Base-by-base conservation (phyloP, 2,329 filamentous ascomycete species). In the Arachnomyces sp. region DNA sequence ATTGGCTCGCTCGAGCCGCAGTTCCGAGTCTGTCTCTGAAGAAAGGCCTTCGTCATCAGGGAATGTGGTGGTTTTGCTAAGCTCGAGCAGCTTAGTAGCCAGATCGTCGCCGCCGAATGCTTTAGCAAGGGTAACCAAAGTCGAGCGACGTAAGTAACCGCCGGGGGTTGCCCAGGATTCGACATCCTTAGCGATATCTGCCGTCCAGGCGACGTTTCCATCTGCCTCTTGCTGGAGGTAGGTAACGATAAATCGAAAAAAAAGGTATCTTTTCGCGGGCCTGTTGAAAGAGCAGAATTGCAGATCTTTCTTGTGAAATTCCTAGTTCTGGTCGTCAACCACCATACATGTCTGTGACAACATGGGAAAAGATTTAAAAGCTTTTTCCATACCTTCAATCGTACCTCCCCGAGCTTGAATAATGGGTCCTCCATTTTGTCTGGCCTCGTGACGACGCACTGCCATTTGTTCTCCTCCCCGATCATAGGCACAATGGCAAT, bases 181-280 rank as follows among this genome's bases (percentile, higher is more conserved):
- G 32, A 39, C 35, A 7, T 38, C 25, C 2, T 42, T 28, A 6
- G 18, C 30, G 34, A 36, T 13, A 11, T 18, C 8, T 11, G 18
- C 7, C 4, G 13, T 18, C 43, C 43, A 44, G 12, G 38, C 20
- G 6, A 35, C 7, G 14, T 34, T 39, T 6, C 39, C 43, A 11
- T 28, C 9, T 13, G 18, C 34, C 15, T 46, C 43, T 2, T 34
- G 15, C 18, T 42, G 18, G n/a, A 49, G 38, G 38, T 50, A 50
- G 2, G 50, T 49, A n/a, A 51, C 45, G 0, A 54, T 28, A 31
- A 47, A 54, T 7, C 49, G 35, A 32, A 52, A 51, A 36, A 49
- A 51, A 4, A 54, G 47, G 28, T 48, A 53, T 25, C 47, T 28
- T 4, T 39, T 37, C 5, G 47, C 40, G 17, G 50, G 50, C 3